phyloP scores from a whole-genome alignment of 352 stramenopile species.

The Globisporangium mamillatum region DNA sequence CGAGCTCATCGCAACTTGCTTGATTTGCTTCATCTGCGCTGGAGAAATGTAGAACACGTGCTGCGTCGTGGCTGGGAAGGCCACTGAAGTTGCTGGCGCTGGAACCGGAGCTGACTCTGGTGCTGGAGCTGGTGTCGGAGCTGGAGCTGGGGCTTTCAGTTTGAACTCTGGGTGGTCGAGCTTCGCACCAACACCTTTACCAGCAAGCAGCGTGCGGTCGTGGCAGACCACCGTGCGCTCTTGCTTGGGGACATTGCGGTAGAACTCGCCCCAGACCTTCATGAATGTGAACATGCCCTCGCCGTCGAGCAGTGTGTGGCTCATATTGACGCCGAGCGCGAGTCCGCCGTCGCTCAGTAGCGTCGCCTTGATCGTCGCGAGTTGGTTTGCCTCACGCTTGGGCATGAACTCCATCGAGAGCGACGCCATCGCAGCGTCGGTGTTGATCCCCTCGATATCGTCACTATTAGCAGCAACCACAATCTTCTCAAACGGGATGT shows the following conservation, averaged over 20 bases:
- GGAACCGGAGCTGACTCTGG: neutral
- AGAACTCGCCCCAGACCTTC: slow-evolving; percentile 56
- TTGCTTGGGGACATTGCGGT: slow-evolving; percentile 28
- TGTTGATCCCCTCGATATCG: slow-evolving; percentile 19
- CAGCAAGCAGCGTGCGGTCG: slow-evolving; percentile 34
- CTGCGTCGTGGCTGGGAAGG: slow-evolving; percentile 28
- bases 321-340: slow-evolving; percentile 40
- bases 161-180: slow-evolving; percentile 48
- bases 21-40: slow-evolving; percentile 42
- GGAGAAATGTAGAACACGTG: slow-evolving; percentile 46
- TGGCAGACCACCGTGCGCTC: slow-evolving; percentile 32
- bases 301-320: slow-evolving; percentile 46
- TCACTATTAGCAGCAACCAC: neutral
- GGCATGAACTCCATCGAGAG: slow-evolving; percentile 39
- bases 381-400: slow-evolving; percentile 16
- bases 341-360: slow-evolving; percentile 45
- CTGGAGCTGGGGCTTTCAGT: slow-evolving; percentile 8
- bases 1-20: slow-evolving; percentile 21
- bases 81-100: neutral
- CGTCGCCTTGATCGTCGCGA: slow-evolving; percentile 37
- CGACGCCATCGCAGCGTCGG: slow-evolving; percentile 28
- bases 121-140: neutral
- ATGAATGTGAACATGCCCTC: slow-evolving; percentile 61
- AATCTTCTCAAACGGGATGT: slow-evolving; percentile 39
- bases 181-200: slow-evolving; percentile 17